phyloP scores from a whole-genome alignment of 2,329 filamentous ascomycete genomes.

The Drechslerella dactyloides region DNA sequence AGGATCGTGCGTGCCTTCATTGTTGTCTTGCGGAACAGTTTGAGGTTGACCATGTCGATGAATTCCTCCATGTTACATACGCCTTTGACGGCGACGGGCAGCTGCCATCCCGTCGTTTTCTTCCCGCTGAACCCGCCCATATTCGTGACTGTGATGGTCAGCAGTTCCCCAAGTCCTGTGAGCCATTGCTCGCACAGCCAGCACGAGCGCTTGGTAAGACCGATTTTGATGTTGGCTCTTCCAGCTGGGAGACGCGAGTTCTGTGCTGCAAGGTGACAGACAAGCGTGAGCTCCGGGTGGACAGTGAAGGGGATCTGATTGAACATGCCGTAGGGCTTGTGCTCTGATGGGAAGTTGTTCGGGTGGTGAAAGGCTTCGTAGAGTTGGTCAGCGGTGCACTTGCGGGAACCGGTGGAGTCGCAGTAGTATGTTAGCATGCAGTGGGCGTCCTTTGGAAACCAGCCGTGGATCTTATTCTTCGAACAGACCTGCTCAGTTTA shows the following conservation, averaged over 20 bases:
- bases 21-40: background rate
- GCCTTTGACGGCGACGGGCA: background rate
- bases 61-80: background rate
- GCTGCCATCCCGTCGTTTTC: background rate
- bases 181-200: constrained; percentile 6
- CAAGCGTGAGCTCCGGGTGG: constrained; percentile 15
- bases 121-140: background rate
- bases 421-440: constrained; percentile 3
- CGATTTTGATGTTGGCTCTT: background rate
- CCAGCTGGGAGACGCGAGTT: background rate
- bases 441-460: constrained; percentile 10
- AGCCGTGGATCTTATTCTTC: background rate
- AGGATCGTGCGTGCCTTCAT: background rate
- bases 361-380: background rate
- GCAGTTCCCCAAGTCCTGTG: background rate
- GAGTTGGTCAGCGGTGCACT: background rate
- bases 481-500: background rate
- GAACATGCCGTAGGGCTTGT: constrained; percentile 9
- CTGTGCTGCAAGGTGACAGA: background rate
- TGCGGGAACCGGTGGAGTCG: background rate
- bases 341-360: constrained; percentile 2
- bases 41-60: background rate
- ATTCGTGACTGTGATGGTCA: background rate
- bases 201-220: background rate
- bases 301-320: constrained; percentile 11